These are phyloP conservation scores for Diaporthe batatas DNA, from an alignment of 2,329 filamentous ascomycete genomes.

Conservation along the genomic window DNA sequence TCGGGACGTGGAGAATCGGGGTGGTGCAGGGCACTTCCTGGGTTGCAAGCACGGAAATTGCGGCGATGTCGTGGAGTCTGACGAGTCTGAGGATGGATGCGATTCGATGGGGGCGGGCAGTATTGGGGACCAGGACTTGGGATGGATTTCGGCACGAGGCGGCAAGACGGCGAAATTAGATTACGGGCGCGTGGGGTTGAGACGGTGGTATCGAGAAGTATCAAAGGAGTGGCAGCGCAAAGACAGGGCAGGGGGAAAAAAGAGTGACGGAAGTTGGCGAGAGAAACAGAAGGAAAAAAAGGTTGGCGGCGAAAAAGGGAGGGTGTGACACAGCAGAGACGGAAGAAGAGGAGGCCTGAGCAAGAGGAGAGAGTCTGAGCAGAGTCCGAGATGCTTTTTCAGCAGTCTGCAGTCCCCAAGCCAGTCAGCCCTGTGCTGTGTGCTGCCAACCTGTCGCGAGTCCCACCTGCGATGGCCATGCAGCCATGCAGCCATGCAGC, in stretches of 20 bases:
- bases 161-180: slow-evolving; percentile 17
- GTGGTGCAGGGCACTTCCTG: slow-evolving; percentile 34
- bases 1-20: slow-evolving; percentile 24
- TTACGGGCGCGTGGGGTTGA: slow-evolving; percentile 7
- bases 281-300: not conserved
- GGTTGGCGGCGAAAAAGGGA: slow-evolving; percentile 35
- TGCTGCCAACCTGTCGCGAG: slow-evolving; percentile 6
- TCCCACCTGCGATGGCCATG: slow-evolving; percentile 30
- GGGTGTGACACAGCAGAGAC: slow-evolving; percentile 28
- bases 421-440: slow-evolving; percentile 13
- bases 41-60: slow-evolving; percentile 31
- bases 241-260: slow-evolving; percentile 18
- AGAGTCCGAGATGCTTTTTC: slow-evolving; percentile 31
- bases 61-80: slow-evolving; percentile 5
- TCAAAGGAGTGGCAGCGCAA: slow-evolving; percentile 32
- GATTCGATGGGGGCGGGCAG: slow-evolving; percentile 24
- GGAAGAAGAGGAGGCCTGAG: slow-evolving; percentile 29
- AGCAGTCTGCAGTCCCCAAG: slow-evolving; percentile 4
- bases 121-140: not conserved
- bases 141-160: not conserved
- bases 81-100: not conserved
- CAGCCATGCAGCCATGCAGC: not conserved
- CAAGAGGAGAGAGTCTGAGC: slow-evolving; percentile 32
- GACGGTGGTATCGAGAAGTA: not conserved
- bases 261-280: slow-evolving; percentile 28